These are phyloP conservation scores for Aspergillus aculeatus DNA, from an alignment of 2,329 filamentous ascomycete species.

Conservation along the genomic window DNA sequence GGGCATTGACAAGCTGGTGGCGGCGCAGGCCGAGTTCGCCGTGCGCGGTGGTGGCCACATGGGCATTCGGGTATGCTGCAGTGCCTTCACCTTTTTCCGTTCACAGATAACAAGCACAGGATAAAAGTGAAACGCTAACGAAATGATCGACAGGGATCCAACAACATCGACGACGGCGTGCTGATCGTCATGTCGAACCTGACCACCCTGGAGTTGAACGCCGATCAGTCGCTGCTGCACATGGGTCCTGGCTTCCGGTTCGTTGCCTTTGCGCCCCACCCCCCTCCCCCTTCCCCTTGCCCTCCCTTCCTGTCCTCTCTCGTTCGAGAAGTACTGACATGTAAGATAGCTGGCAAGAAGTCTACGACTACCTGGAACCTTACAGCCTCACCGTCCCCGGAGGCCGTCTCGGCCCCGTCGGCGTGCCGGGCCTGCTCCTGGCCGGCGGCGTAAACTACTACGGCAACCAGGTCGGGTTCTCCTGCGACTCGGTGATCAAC, in stretches of 20 bases:
- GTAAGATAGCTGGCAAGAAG: slow-evolving; percentile 31
- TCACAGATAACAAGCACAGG: no score
- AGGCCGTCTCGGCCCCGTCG: slow-evolving; percentile 31
- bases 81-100: neutral
- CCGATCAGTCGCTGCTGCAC: slow-evolving; percentile 29
- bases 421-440: slow-evolving; percentile 30
- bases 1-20: slow-evolving; percentile 22
- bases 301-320: neutral
- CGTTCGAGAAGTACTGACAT: neutral
- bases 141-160: slow-evolving; percentile 25
- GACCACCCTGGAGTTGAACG: slow-evolving; percentile 27
- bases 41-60: slow-evolving; percentile 38
- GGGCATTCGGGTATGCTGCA: slow-evolving; percentile 28
- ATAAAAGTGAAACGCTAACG: no score
- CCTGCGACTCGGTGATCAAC: slow-evolving; percentile 30
- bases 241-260: slow-evolving; percentile 31
- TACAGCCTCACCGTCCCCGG: slow-evolving; percentile 25
- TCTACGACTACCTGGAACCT: slow-evolving; percentile 30
- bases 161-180: slow-evolving; percentile 36
- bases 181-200: slow-evolving; percentile 34
- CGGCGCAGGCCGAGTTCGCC: slow-evolving; percentile 28
- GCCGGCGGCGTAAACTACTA: slow-evolving; percentile 32
- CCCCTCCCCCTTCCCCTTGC: neutral
- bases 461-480: slow-evolving; percentile 30
- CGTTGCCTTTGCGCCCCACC: no score